Conservation (phyloP, 805 yeast species). For the Pichia californica region DNA sequence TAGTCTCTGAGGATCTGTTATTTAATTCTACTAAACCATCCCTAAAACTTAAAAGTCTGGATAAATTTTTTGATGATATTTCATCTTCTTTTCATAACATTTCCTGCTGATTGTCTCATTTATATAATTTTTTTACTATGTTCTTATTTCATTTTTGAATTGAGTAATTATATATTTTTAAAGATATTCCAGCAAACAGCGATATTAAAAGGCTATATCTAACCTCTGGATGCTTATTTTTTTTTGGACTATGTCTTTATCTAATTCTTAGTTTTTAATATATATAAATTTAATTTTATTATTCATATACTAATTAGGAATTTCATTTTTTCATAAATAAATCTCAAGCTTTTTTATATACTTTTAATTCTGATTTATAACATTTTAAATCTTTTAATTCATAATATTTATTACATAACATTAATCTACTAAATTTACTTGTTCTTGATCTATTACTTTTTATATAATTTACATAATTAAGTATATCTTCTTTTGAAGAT, state of each 20-base stretch:
- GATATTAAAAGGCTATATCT: slow-evolving; percentile 2
- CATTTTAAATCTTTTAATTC: slow-evolving; percentile 1
- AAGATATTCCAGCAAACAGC: slow-evolving; percentile 7
- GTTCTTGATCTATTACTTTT: slow-evolving; percentile 1
- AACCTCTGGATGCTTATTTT: background rate
- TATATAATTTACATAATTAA: background rate
- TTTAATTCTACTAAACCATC: background rate
- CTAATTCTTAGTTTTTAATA: background rate
- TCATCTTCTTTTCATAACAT: background rate
- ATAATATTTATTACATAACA: slow-evolving; percentile 2
- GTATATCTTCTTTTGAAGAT: background rate
- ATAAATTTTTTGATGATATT: no score
- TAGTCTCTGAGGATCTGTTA: slow-evolving; percentile 8
- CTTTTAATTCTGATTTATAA: slow-evolving; percentile 1
- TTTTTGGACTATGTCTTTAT: slow-evolving; percentile 3
- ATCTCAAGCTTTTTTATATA: slow-evolving; percentile 2
- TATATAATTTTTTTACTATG: slow-evolving; percentile 5
- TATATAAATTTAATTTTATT: background rate
- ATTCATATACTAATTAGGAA: background rate
- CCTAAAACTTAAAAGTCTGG: background rate
- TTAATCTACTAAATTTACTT: background rate
- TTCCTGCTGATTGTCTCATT: slow-evolving; percentile 7
- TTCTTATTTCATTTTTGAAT: background rate
- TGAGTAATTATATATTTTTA: background rate
- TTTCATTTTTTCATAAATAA: slow-evolving; percentile 1